Conservation (phyloP, 441 rosid genomes). For the Francoa sonchifolia region DNA sequence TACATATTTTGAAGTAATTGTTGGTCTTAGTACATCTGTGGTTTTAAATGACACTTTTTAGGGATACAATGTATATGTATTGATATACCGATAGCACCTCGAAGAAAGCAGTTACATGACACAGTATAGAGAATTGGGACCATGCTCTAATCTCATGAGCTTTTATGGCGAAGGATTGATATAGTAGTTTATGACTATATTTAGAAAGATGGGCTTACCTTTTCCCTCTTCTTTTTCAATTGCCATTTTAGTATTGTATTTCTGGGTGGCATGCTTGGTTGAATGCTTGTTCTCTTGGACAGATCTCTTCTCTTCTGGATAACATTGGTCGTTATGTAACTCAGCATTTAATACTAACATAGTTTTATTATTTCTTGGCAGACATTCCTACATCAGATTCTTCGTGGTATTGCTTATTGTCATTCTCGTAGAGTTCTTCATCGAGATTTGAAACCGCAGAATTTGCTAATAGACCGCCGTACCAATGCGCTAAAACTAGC, state of each 20-base stretch:
- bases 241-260: neutral
- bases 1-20: neutral
- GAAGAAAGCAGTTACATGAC: no score
- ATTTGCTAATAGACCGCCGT: slow-evolving; percentile 77
- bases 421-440: slow-evolving; percentile 98
- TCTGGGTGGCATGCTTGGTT: neutral
- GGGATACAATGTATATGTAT: no score
- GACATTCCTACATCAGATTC: slow-evolving; percentile 89
- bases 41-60: no score
- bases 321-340: no score
- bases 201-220: no score
- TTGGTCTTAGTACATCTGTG: no score
- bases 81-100: no score
- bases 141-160: no score
- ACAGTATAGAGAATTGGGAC: no score
- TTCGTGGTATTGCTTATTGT: slow-evolving; percentile 92
- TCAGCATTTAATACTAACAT: neutral
- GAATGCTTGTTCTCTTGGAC: neutral
- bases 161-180: no score
- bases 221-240: no score
- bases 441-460: slow-evolving; percentile 92
- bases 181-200: no score
- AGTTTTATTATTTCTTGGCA: slow-evolving; percentile 26
- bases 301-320: neutral
- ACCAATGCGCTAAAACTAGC: slow-evolving; percentile 91